Conservation (phyloP, 1,284 basidiomycete species). For the Gomphus bonarii region DNA sequence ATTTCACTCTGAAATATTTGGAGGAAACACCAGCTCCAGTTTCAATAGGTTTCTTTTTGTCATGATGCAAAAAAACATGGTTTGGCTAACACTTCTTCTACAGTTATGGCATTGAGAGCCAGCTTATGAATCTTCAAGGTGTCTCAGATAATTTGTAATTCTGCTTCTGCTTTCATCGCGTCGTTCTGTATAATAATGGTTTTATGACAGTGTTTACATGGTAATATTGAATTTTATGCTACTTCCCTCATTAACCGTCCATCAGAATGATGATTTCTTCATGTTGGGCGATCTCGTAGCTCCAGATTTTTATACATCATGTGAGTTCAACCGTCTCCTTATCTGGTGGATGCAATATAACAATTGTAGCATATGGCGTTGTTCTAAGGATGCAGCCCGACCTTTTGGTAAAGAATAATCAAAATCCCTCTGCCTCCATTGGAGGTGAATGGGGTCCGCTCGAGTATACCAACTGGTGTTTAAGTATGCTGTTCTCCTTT, state of each 20-base stretch:
- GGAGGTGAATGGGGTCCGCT: constrained; percentile 9
- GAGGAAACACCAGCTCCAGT: neutral
- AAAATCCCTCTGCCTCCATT: neutral
- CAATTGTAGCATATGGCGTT: constrained; percentile 2
- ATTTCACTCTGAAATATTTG: constrained; percentile 9
- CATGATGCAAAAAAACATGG: neutral
- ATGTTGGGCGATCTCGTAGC: constrained; percentile 2
- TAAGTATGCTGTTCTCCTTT: neutral
- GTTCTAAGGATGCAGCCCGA: constrained; percentile 8
- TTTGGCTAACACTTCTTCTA: neutral
- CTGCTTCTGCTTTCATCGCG: neutral
- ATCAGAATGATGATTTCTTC: constrained; percentile 10
- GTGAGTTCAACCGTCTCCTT: neutral
- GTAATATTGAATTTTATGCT: neutral
- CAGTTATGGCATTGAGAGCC: constrained; percentile 10
- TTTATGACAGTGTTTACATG: constrained; percentile 6
- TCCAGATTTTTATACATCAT: constrained; percentile 10
- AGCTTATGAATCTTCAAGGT: constrained; percentile 3
- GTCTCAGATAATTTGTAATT: constrained; percentile 9
- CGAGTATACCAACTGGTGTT: constrained; percentile 8
- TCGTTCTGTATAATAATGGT: neutral
- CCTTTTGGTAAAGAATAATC: neutral
- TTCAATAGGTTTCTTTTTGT: constrained; percentile 7
- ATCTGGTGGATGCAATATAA: neutral
- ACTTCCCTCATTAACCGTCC: neutral